Base-by-base conservation (phyloP, 2,329 filamentous ascomycete species). In the Fusarium sp. region DNA sequence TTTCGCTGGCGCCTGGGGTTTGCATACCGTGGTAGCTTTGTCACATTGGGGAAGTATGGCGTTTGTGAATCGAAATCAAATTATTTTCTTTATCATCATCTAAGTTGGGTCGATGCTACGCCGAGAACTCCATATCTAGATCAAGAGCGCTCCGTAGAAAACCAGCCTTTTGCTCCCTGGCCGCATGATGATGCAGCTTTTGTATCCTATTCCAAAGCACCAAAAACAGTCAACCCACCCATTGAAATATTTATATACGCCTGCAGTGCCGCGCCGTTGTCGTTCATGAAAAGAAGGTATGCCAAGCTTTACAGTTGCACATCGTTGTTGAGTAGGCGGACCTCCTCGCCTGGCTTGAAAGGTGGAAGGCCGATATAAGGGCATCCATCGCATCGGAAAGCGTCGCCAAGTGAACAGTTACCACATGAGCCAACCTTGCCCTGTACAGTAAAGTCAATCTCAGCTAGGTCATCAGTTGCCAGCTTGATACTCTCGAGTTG, bases 271-370 rank as follows among this genome's bases (percentile, higher is more conserved):
- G 42, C 70, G 58, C 62, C 59, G 48, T 54, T 49, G 53, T 68
- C 24, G 46, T 71, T 64, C 64, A 51, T 71, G 46, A 56, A 48
- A 45, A 60, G 34, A 54, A 53, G 48, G 49, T 33, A 33, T 51
- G 42, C 15, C 33, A 20, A 40, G n/a, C 22, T 66, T 59, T 80
- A 97, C 77, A 97, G 82, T 83, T 97, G 95, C 62, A 94, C 88
- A 76, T 93, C 89, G 72, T 97, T 93, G 79, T 97, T 95, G 75
- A 97, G 78, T 63, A 99, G 84, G 76, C 90, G 87, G 51, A 98
- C 94, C 82, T 98, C 94, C 84, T 99, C 95, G 17, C 96, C 96
- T 5, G 94, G 94, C 85, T 98, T 97, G 85, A 99, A 99, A 6
- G 96, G 92, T 15, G 96, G 96, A 72, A 99, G 86, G 6, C 95